Base-by-base conservation (phyloP, 2,329 filamentous ascomycete species). In the Fusarium irregulare region DNA sequence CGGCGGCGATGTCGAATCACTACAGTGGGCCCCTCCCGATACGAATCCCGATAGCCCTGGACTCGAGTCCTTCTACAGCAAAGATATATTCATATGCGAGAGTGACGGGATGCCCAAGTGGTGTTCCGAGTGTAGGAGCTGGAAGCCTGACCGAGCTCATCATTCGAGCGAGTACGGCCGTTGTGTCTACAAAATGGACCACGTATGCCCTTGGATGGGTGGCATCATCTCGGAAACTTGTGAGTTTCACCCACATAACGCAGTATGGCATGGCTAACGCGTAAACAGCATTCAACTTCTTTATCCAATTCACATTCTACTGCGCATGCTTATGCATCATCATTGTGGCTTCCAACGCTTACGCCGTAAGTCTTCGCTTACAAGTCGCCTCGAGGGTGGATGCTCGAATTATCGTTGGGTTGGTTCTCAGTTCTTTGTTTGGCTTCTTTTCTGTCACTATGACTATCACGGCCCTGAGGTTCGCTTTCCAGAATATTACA, bases 141-240 rank as follows among this genome's bases (percentile, higher is more conserved):
- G 92, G 89, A 98, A 98, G 79, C 90, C 92, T 1, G 95, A 98
- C 76, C 87, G 95, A 6, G 88, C 92, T 4, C 94, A 97, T 77
- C 95, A 98, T 79, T 97, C 92, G 76, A 90, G 90, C 55, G 93
- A 97, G 76, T 83, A 96, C 14, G 89, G 89, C 51, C 87, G 93
- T 45, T 98, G 95, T 76, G 92, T 97, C 23, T 83, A 87, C 42
- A 96, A 96, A 75, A 96, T 98, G 92, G 95, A 98, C 69, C 95
- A 98, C 77, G 96, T 94, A 75, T 99, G 96, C 76, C 96, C 95
- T 0, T 98, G 92, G 92, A 94, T 97, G n/a, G 95, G 95, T 6
- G 96, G 95, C 23, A 92, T 97, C 70, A 90, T 99, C 12, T 92
- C 90, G 0, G 94, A 98, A 78, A 94, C 89, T 3, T 89, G 87